Evolutionary conservation across 495 filamentous ascomycete species (phyloP).

Genomic region (Choiromyces venosus): DNA sequence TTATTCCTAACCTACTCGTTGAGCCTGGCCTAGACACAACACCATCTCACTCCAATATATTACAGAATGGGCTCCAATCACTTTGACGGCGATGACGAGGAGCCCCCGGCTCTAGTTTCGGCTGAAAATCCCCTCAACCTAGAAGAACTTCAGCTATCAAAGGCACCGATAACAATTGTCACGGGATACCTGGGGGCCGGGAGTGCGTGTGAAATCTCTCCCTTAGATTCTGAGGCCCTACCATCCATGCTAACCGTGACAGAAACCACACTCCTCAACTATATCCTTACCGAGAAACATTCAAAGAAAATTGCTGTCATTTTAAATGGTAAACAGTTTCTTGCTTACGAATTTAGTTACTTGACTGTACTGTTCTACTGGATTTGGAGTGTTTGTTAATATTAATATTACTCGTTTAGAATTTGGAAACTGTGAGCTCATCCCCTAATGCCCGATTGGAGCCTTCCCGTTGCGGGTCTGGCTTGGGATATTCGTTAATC

Average conservation of each 20-base stretch:
- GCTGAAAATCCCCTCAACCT: conserved; percentile 40
- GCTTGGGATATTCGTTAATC: conserved; percentile 3
- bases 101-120: conserved; percentile 67
- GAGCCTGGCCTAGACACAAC: background rate
- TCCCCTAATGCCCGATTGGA: background rate
- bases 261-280: conserved; percentile 88
- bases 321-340: conserved; percentile 62
- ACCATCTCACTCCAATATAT: background rate
- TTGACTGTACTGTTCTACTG: background rate
- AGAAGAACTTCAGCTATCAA: conserved; percentile 41
- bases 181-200: conserved; percentile 89
- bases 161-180: conserved; percentile 90
- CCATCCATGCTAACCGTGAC: background rate
- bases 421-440: conserved; percentile 79
- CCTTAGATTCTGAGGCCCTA: background rate
- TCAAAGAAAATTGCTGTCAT: conserved; percentile 98
- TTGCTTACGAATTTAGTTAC: conserved; percentile 1
- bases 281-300: conserved; percentile 87
- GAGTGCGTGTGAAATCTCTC: conserved; percentile 43
- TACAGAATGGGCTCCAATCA: conserved; percentile 41
- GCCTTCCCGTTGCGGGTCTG: background rate
- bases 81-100: conserved; percentile 62
- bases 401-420: conserved; percentile 51
- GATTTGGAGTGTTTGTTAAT: conserved; percentile 5
- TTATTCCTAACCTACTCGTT: background rate